These are phyloP conservation scores for Exobasidium cylindrosporum DNA, from an alignment of 1,284 basidiomycete genomes.

Conservation along the genomic window DNA sequence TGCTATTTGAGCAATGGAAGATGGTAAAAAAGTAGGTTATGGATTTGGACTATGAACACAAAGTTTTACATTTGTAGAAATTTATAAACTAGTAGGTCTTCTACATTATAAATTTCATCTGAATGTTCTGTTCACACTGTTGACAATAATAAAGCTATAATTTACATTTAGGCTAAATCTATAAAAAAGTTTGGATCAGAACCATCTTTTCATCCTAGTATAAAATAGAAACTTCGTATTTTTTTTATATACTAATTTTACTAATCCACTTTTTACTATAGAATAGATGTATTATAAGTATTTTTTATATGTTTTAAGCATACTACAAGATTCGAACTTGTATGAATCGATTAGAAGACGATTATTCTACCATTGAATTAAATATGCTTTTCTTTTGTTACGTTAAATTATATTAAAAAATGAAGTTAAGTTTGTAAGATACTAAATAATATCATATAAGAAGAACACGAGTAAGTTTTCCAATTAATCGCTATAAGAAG, in stretches of 20 bases:
- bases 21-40: not conserved
- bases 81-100: not conserved
- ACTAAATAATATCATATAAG: too few species aligned
- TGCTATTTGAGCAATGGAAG: slow-evolving; percentile 13
- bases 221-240: not conserved
- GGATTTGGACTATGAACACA: not conserved
- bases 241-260: not conserved
- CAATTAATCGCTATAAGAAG: too few species aligned
- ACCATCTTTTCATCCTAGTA: not conserved
- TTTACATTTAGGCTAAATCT: not conserved
- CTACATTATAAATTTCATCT: not conserved
- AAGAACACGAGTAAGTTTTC: too few species aligned
- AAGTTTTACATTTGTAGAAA: not conserved
- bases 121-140: not conserved
- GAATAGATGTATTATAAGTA: not conserved
- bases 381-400: too few species aligned
- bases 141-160: not conserved
- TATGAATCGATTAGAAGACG: not conserved
- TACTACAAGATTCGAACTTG: not conserved
- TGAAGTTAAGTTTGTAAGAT: too few species aligned
- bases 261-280: not conserved
- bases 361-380: not conserved
- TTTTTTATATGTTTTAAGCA: not conserved
- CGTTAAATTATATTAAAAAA: too few species aligned
- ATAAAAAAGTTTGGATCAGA: not conserved